Percentiles rank a stretch among this genome's conserved stretches.
Evolutionary conservation across 2,329 filamentous ascomycete genomes (phyloP).

Genomic region (Pseudocercospora fuligena): DNA sequence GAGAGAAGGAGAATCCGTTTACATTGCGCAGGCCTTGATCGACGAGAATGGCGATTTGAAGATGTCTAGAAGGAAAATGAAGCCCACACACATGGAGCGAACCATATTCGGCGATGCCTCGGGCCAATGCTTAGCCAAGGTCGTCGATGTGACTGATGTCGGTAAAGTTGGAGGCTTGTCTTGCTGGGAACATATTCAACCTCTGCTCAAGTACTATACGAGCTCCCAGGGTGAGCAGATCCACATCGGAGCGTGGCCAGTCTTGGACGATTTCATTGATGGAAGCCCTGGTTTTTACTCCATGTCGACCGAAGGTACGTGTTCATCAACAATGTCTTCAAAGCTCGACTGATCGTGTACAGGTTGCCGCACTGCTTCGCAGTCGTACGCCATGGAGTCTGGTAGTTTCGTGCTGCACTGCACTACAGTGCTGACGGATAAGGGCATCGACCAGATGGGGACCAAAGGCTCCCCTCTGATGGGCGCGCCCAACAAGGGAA

Average conservation of each 20-base stretch:
- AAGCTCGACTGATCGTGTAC: conserved; percentile 14
- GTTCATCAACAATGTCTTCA: not conserved
- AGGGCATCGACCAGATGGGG: conserved; percentile 51
- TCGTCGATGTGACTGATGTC: conserved; percentile 39
- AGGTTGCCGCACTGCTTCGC: conserved; percentile 53
- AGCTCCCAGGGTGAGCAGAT: conserved; percentile 46
- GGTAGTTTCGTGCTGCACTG: conserved; percentile 60
- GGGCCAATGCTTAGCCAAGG: conserved; percentile 41
- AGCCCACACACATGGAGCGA: conserved; percentile 51
- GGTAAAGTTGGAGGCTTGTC: conserved; percentile 43
- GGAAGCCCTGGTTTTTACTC: conserved; percentile 41
- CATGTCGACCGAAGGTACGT: conserved; percentile 44
- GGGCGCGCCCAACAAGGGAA: conserved; percentile 50
- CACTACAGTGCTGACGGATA: conserved; percentile 53
- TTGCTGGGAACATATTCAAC: conserved; percentile 51
- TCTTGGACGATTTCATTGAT: conserved; percentile 39
- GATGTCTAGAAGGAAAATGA: conserved; percentile 49
- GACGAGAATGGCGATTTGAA: conserved; percentile 40
- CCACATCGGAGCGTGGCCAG: conserved; percentile 50
- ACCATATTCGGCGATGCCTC: conserved; percentile 50
- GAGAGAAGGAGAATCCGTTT: conserved; percentile 45
- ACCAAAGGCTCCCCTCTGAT: conserved; percentile 51
- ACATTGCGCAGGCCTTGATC: conserved; percentile 49
- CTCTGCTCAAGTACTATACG: conserved; percentile 49
- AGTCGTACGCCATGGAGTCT: conserved; percentile 63